A percentile compares a stretch with the other conserved stretches of the same genome.
phyloP scores from a whole-genome alignment of 2,329 filamentous ascomycete genomes.

The Orbilia oligospora region DNA sequence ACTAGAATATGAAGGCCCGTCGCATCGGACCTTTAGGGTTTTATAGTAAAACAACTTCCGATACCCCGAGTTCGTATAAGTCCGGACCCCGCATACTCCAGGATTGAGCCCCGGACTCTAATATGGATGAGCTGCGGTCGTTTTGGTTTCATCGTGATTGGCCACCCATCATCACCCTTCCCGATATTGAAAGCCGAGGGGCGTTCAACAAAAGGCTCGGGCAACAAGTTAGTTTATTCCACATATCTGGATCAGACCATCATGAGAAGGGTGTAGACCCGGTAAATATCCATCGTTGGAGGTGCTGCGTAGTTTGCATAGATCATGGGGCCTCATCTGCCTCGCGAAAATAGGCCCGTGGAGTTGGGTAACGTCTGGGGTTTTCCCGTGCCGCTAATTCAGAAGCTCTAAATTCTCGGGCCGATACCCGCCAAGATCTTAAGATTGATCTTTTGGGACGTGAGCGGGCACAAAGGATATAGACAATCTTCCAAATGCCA shows the following conservation, averaged over 20 bases:
- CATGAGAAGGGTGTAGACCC: neutral
- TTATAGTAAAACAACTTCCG: slow-evolving; percentile 28
- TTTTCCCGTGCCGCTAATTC: slow-evolving; percentile 35
- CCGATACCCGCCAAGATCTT: slow-evolving; percentile 32
- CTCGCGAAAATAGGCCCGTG: neutral
- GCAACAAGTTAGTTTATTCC: neutral
- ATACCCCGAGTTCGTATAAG: slow-evolving; percentile 22
- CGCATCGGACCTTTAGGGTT: slow-evolving; percentile 1
- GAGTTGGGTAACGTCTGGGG: slow-evolving; percentile 28
- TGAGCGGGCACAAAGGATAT: neutral
- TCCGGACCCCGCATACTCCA: slow-evolving; percentile 32
- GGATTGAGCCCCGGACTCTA: slow-evolving; percentile 20
- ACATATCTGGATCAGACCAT: slow-evolving; percentile 23
- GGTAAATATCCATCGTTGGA: slow-evolving; percentile 39
- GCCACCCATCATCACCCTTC: neutral
- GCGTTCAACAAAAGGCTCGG: neutral
- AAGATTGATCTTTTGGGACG: neutral
- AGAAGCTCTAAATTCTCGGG: slow-evolving; percentile 25
- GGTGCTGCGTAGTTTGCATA: neutral
- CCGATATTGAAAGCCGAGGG: slow-evolving; percentile 39
- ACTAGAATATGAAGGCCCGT: neutral
- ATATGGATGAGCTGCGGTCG: neutral
- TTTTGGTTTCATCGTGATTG: slow-evolving; percentile 20
- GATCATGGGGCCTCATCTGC: neutral
- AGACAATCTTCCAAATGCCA: neutral